Conservation (phyloP, 306 rosid species). For the Lupinus albus region DNA sequence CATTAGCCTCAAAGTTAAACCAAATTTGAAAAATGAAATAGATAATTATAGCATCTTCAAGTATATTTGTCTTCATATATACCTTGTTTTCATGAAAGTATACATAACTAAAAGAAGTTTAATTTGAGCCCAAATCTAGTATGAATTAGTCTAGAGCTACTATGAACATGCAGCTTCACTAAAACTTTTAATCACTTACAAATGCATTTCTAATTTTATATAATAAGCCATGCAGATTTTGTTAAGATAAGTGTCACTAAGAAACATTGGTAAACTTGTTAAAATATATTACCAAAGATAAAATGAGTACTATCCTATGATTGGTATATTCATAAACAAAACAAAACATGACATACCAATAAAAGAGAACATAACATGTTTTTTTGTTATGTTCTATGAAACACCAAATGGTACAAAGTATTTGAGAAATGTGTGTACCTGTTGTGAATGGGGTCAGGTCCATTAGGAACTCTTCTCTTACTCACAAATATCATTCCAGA, state of each 20-base stretch:
- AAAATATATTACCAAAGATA: no score
- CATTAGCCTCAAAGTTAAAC: conserved; percentile 23
- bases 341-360: no score
- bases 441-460: conserved; percentile 99
- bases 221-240: conserved; percentile 14
- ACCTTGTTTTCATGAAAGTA: conserved; percentile 2
- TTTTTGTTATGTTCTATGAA: no score
- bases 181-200: conserved; percentile 11
- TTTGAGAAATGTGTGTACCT: conserved; percentile 55
- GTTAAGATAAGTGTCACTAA: conserved; percentile 8
- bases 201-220: neutral
- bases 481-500: conserved; percentile 65
- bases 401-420: neutral
- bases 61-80: neutral
- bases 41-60: neutral
- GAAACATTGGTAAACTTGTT: no score
- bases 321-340: no score
- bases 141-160: conserved; percentile 21
- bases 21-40: conserved; percentile 23
- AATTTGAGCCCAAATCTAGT: neutral
- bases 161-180: neutral
- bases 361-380: no score
- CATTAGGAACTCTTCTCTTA: conserved; percentile 97
- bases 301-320: no score
- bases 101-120: neutral